These are phyloP conservation scores for Claviceps sp. DNA, from an alignment of 2,329 filamentous ascomycete genomes.

Conservation along the genomic window DNA sequence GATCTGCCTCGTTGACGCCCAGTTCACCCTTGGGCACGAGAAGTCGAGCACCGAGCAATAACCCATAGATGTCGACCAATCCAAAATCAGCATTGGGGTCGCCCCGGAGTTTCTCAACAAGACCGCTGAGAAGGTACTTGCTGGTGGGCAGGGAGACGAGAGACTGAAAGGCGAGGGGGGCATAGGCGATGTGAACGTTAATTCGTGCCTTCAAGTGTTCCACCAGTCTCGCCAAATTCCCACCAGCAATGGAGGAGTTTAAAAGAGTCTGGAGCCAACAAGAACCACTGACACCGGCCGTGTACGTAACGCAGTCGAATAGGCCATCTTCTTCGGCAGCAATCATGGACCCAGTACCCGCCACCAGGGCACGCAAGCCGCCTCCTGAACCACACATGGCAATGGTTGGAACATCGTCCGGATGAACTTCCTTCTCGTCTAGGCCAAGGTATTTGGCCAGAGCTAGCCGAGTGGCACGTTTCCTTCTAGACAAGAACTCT, in stretches of 20 bases:
- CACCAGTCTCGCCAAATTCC: slow-evolving; percentile 56
- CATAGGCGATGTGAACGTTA: slow-evolving; percentile 83
- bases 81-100: slow-evolving; percentile 61
- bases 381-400: slow-evolving; percentile 92
- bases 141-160: slow-evolving; percentile 85
- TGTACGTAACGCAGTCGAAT: slow-evolving; percentile 91
- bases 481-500: slow-evolving; percentile 56
- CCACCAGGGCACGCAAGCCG: slow-evolving; percentile 77
- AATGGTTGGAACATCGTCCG: slow-evolving; percentile 84
- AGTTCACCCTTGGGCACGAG: slow-evolving; percentile 70
- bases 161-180: slow-evolving; percentile 67
- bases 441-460: slow-evolving; percentile 73
- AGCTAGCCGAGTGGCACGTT: slow-evolving; percentile 53
- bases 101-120: slow-evolving; percentile 85
- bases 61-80: slow-evolving; percentile 83
- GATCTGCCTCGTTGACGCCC: slow-evolving; percentile 60
- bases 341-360: slow-evolving; percentile 75
- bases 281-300: slow-evolving; percentile 85
- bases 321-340: slow-evolving; percentile 76
- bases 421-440: slow-evolving; percentile 68
- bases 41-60: slow-evolving; percentile 70
- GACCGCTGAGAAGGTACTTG: slow-evolving; percentile 74
- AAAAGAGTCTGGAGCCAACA: slow-evolving; percentile 91
- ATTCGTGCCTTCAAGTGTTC: slow-evolving; percentile 79
- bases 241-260: slow-evolving; percentile 55